Evolutionary conservation across 2,329 filamentous ascomycete genomes (phyloP).

Genomic region (Peltaster fructicola): DNA sequence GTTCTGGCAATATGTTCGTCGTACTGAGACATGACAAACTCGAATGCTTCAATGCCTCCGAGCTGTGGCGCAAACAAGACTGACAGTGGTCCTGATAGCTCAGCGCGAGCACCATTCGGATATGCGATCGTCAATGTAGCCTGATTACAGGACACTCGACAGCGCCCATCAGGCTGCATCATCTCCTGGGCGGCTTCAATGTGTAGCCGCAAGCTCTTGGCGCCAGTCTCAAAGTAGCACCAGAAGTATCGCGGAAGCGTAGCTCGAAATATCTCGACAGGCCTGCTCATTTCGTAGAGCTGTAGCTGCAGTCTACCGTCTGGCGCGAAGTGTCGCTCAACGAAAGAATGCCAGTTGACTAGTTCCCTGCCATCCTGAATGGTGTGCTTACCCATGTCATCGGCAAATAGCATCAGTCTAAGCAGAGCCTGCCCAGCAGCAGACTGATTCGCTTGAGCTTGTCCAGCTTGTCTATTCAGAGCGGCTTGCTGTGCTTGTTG

Average conservation of each 20-base stretch:
- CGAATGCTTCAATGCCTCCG: conserved; percentile 59
- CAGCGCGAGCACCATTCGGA: conserved; percentile 48
- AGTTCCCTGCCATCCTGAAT: conserved; percentile 46
- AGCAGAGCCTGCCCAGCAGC: conserved; percentile 28
- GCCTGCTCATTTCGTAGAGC: conserved; percentile 30
- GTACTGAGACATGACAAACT: conserved; percentile 59
- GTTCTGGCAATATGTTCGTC: conserved; percentile 70
- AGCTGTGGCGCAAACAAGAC: conserved; percentile 57
- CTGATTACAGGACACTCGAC: conserved; percentile 57
- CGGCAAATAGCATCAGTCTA: conserved; percentile 37
- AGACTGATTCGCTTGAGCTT: conserved; percentile 15
- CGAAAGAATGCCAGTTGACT: conserved; percentile 62
- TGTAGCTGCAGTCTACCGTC: conserved; percentile 50
- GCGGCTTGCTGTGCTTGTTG: conserved; percentile 7
- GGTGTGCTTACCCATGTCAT: conserved; percentile 37
- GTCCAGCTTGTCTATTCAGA: conserved; percentile 5
- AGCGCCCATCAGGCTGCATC: conserved; percentile 42
- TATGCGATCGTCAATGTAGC: conserved; percentile 84
- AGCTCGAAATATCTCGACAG: conserved; percentile 55
- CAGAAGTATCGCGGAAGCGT: conserved; percentile 78
- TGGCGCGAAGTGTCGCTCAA: conserved; percentile 62
- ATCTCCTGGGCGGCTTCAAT: conserved; percentile 50
- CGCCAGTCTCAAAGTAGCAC: conserved; percentile 73
- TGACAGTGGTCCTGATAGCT: conserved; percentile 46
- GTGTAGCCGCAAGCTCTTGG: conserved; percentile 70